Evolutionary conservation across 139 green algal genomes (phyloP).

Genomic region (Micromonas commoda): DNA sequence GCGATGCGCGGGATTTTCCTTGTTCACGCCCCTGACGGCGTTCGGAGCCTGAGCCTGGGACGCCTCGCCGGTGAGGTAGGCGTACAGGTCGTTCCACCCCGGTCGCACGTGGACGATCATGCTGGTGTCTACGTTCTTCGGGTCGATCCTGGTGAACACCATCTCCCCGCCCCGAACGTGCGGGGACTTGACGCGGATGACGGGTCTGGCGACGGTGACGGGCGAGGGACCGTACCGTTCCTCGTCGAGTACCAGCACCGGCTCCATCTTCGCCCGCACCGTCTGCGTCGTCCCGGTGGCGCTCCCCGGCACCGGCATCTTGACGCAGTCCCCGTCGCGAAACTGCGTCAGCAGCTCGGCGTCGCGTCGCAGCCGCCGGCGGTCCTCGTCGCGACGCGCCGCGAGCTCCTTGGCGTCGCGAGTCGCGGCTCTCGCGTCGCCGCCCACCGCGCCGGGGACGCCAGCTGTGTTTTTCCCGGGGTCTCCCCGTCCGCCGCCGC

Average conservation of each 20-base stretch:
- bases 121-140: neutral
- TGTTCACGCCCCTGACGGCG: neutral
- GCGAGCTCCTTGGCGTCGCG: too few species aligned
- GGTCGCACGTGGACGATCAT: slow-evolving; percentile 20
- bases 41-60: too few species aligned
- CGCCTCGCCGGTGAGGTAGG: neutral
- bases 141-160: slow-evolving; percentile 13
- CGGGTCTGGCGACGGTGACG: neutral
- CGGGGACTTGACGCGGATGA: neutral
- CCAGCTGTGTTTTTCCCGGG: too few species aligned
- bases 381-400: too few species aligned
- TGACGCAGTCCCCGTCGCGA: neutral
- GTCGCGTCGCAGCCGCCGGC: too few species aligned
- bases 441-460: too few species aligned
- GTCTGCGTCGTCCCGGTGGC: too few species aligned
- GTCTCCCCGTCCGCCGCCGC: too few species aligned
- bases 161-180: neutral
- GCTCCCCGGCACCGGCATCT: neutral
- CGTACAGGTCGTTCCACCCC: neutral
- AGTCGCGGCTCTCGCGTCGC: too few species aligned
- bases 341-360: slow-evolving; percentile 6
- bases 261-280: neutral
- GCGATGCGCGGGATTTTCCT: neutral
- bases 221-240: neutral
- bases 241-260: neutral